Evolutionary conservation across 2,329 filamentous ascomycete genomes (phyloP).

Genomic region (Coniochaeta prunicola): DNA sequence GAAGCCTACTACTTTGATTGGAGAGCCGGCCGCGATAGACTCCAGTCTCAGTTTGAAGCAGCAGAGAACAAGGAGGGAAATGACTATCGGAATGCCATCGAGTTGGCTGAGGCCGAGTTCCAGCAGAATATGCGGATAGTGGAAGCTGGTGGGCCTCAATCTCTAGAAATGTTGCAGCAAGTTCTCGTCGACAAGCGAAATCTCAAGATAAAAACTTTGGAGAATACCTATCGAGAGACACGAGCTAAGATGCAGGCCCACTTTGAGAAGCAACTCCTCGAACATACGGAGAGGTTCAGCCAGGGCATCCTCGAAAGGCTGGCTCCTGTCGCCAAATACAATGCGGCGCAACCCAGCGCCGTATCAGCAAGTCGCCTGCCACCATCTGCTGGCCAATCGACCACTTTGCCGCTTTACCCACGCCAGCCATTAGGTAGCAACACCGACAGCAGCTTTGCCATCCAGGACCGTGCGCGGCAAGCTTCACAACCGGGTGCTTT

Average conservation of each 20-base stretch:
- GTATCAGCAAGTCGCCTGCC: background rate
- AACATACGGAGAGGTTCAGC: background rate
- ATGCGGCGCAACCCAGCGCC: background rate
- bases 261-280: background rate
- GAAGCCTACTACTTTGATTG: background rate
- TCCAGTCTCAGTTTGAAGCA: background rate
- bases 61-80: background rate
- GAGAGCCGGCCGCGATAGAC: background rate
- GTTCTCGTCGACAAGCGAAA: background rate
- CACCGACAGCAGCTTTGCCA: background rate
- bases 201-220: background rate
- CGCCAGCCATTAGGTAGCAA: background rate
- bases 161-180: background rate
- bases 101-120: background rate
- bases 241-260: background rate
- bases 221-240: background rate
- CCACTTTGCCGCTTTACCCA: background rate
- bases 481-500: background rate
- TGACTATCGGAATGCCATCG: background rate
- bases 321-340: background rate
- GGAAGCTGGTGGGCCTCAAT: background rate
- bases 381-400: background rate
- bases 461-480: background rate
- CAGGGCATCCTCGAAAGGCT: background rate
- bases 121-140: background rate